phyloP scores from a whole-genome alignment of 768 basidiomycete species.

The Lactarius vividus region DNA sequence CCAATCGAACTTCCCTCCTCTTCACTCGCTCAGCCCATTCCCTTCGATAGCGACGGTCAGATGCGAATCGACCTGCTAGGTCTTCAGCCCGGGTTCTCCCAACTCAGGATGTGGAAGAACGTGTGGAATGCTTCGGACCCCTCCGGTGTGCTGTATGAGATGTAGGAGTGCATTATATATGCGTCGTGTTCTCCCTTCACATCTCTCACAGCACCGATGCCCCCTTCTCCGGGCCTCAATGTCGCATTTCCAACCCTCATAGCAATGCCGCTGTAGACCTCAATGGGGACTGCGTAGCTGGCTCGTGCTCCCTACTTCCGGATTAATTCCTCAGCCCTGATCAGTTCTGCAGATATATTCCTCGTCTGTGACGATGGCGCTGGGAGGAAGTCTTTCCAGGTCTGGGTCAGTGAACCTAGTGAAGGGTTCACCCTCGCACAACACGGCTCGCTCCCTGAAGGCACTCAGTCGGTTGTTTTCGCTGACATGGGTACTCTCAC shows the following conservation, averaged over 20 bases:
- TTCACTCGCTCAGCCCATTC: constrained; percentile 73
- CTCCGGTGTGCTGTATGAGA: constrained; percentile 54
- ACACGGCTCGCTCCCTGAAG: constrained; percentile 66
- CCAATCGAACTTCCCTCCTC: constrained; percentile 61
- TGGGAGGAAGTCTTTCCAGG: constrained; percentile 69
- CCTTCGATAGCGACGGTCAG: constrained; percentile 83
- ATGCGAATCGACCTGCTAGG: constrained; percentile 89
- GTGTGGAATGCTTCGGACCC: constrained; percentile 62
- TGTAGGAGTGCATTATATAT: constrained; percentile 48
- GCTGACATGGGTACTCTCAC: constrained; percentile 75
- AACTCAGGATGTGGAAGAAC: constrained; percentile 77
- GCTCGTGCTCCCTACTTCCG: constrained; percentile 39
- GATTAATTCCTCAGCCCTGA: background rate
- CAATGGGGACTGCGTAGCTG: constrained; percentile 93
- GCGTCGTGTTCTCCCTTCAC: constrained; percentile 5
- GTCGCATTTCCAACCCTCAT: constrained; percentile 82
- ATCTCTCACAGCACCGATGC: constrained; percentile 40
- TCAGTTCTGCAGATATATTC: constrained; percentile 65
- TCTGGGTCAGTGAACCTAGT: constrained; percentile 87
- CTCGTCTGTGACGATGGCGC: constrained; percentile 67
- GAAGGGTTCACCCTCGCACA: constrained; percentile 70
- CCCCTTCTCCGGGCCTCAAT: constrained; percentile 60
- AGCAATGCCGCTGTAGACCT: constrained; percentile 94
- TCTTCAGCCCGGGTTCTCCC: constrained; percentile 38
- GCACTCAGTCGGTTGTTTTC: constrained; percentile 77